Evolutionary conservation across 495 filamentous ascomycete genomes (phyloP).

Genomic region (Venustampulla echinocandica): DNA sequence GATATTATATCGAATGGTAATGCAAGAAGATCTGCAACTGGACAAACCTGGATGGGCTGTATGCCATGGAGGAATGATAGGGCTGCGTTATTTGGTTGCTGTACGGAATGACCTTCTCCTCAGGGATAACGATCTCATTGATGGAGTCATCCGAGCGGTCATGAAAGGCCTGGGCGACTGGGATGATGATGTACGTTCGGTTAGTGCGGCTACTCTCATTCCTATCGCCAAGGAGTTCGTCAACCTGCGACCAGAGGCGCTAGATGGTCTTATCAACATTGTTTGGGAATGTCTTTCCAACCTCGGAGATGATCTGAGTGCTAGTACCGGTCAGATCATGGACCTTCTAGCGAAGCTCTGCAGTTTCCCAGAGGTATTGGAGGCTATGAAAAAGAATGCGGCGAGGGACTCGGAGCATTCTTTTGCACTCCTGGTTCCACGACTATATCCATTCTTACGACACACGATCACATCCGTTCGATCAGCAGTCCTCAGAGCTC

Average conservation of each 20-base stretch:
- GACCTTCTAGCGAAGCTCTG: slow-evolving; percentile 92
- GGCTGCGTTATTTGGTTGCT: slow-evolving; percentile 85
- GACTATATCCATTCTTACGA: slow-evolving; percentile 90
- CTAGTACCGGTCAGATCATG: slow-evolving; percentile 96
- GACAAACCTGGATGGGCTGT: slow-evolving; percentile 78
- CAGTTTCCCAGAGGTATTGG: slow-evolving; percentile 83
- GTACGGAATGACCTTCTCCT: slow-evolving; percentile 87
- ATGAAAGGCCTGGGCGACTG: slow-evolving; percentile 87
- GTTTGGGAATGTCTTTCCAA: slow-evolving; percentile 97
- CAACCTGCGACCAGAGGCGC: slow-evolving; percentile 61
- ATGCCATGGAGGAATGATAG: slow-evolving; percentile 97
- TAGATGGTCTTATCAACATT: slow-evolving; percentile 78
- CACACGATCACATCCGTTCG: slow-evolving; percentile 96
- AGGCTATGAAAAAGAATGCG: slow-evolving; percentile 89
- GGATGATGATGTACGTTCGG: slow-evolving; percentile 93
- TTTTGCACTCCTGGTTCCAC: slow-evolving; percentile 83
- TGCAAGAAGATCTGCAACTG: slow-evolving; percentile 72
- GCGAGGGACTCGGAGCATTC: slow-evolving; percentile 73
- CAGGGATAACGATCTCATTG: slow-evolving; percentile 73
- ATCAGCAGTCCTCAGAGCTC: slow-evolving; percentile 81
- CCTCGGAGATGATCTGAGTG: slow-evolving; percentile 89
- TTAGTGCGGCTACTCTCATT: slow-evolving; percentile 92
- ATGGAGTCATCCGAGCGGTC: slow-evolving; percentile 83
- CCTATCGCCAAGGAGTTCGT: slow-evolving; percentile 94
- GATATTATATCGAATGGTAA: slow-evolving; percentile 78